Base-by-base conservation (phyloP, 345 rosid genomes). In the Citrus maxima region DNA sequence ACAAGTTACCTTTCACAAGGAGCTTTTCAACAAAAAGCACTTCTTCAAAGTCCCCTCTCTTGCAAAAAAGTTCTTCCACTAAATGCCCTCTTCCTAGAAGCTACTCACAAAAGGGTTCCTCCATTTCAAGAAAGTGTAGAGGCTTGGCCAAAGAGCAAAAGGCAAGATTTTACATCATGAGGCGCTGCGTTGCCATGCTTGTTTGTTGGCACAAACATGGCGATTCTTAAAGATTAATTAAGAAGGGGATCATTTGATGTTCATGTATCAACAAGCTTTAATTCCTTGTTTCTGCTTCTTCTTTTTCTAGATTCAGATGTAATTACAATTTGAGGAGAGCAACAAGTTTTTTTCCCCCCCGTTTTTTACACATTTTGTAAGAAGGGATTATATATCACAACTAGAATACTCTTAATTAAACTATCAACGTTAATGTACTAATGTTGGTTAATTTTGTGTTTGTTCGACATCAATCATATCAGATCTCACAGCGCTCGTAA, bases 131-230 rank as follows among this genome's bases (percentile, higher is more conserved):
- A 28, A 95, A 93, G 79, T 95, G 93, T 64, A 92, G 92, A 81
- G 91, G 87, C 90, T 76, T 95, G 80, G 99, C 99, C 71, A 93
- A 95, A 82, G 99, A 95, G 78, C 97, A 95, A 78, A 95, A 95
- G 87, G 93, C 99, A 7, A 90, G 93, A 84, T 93, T 95, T 81
- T 95, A 95, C 80, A 93, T 95, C 86, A 95, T 95, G 95, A 90
- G 97, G 80, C 87, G 98, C 75, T 95, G 99, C 84, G 97, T 95
- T 76, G 97, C 99, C 59, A 95, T 95, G 99, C 99, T 95, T 78
- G 98, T 92, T 82, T 93, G 98, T 67, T 95, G 99, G 99, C 96
- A 92, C 79, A 95, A 92, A 73, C 97, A 95, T 83, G 93, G 97
- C 9, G 99, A 95, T 87, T 82, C 93, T 77, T 90, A 78, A 88